Evolutionary conservation across 176 grass and related monocot genomes (phyloP).

Genomic region (Lolium multiflorum): DNA sequence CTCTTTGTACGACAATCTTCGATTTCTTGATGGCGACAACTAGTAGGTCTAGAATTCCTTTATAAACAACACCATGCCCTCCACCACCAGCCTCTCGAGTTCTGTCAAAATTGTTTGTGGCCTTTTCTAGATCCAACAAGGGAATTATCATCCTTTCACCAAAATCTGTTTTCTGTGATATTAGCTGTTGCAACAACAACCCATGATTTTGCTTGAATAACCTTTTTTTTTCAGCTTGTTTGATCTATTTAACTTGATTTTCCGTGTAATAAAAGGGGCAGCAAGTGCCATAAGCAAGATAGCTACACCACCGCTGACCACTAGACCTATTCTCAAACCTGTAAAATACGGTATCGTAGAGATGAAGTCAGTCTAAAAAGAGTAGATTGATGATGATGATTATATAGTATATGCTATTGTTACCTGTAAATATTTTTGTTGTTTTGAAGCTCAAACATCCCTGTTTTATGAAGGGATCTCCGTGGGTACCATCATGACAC

Average conservation of each 20-base stretch:
- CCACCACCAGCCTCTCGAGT: not conserved
- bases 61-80: slow-evolving; percentile 1
- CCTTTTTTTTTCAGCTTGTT: not conserved
- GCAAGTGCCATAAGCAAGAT: not conserved
- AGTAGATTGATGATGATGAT: not conserved
- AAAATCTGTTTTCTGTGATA: slow-evolving; percentile 18
- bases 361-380: not conserved
- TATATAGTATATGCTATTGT: not conserved
- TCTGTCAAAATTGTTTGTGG: not conserved
- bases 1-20: slow-evolving; percentile 1
- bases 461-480: not conserved
- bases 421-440: not conserved
- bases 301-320: not conserved
- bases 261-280: not conserved
- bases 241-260: not conserved
- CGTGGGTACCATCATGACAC: not conserved
- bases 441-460: not conserved
- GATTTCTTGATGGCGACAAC: slow-evolving; percentile 30
- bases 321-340: not conserved
- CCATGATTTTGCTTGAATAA: not conserved
- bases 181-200: not conserved
- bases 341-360: not conserved
- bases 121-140: not conserved
- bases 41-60: not conserved
- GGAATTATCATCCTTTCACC: slow-evolving; percentile 19